A percentile compares a stretch with the other conserved stretches of the same genome.
Evolutionary conservation across 2,329 filamentous ascomycete genomes (phyloP).

Genomic region (Monilinia polystroma): DNA sequence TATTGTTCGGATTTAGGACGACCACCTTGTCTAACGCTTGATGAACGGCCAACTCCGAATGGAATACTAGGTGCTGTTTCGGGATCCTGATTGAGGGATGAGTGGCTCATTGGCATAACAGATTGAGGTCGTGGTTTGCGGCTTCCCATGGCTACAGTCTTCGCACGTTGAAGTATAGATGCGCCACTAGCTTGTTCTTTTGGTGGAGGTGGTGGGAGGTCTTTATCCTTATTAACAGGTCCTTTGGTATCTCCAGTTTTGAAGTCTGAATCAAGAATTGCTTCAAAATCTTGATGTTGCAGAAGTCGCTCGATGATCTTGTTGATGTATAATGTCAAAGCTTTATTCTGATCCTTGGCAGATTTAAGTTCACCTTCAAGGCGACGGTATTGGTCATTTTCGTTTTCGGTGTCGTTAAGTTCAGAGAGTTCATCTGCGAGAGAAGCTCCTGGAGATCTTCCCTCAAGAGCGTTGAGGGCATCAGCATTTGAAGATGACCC

Average conservation of each 20-base stretch:
- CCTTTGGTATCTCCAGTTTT: slow-evolving; percentile 43
- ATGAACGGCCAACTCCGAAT: slow-evolving; percentile 56
- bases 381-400: slow-evolving; percentile 61
- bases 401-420: slow-evolving; percentile 54
- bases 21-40: slow-evolving; percentile 51
- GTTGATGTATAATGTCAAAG: slow-evolving; percentile 95
- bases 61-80: slow-evolving; percentile 75
- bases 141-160: slow-evolving; percentile 53
- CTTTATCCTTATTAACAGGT: slow-evolving; percentile 61
- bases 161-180: slow-evolving; percentile 60
- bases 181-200: slow-evolving; percentile 48
- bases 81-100: slow-evolving; percentile 58
- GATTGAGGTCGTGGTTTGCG: slow-evolving; percentile 56
- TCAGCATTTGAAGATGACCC: slow-evolving; percentile 65
- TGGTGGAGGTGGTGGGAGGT: slow-evolving; percentile 69
- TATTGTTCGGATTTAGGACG: slow-evolving; percentile 65
- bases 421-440: slow-evolving; percentile 88
- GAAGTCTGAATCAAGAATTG: slow-evolving; percentile 74
- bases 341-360: slow-evolving; percentile 93
- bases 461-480: slow-evolving; percentile 63
- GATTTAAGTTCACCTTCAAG: slow-evolving; percentile 77
- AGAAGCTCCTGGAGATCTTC: slow-evolving; percentile 53
- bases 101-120: slow-evolving; percentile 48
- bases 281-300: slow-evolving; percentile 92
- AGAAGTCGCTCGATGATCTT: slow-evolving; percentile 96